Base-by-base conservation (phyloP, 257 asterid species). In the Verbena officinalis region DNA sequence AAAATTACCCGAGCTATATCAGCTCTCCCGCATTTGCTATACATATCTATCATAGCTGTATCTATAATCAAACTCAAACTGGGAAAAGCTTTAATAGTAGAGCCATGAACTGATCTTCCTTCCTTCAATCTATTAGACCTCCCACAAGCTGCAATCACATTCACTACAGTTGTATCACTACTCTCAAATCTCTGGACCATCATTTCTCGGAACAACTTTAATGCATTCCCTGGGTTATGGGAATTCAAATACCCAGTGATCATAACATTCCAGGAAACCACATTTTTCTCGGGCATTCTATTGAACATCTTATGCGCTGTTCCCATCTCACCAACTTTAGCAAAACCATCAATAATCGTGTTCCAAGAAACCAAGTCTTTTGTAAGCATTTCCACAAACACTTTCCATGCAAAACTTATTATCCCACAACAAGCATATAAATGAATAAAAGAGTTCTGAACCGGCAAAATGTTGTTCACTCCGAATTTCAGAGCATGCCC, bases 101-200 rank as follows among this genome's bases (percentile, higher is more conserved):
- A 75, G 24, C 90, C 85, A 55, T 86, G 96, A 64, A 86, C 76
- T 1, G 94, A 86, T 56, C 73, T 84, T 45, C 95, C 96, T 75
- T 89, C 95, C 62, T 73, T 83, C 67, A 86, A 76, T 55, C 93
- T 75, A 61, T 76, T 77, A 51, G 95, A 89, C 85, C 91, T 79
- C 73, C 89, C 86, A 75, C 96, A 86, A 69, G 93, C 82, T 4
- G 88, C 67, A 42, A 86, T 54, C 46, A 75, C 82, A 55, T 69
- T 78, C 72, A 89, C 93, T 61, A 65, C 44, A 21, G 86, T 82
- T 1, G 76, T 70, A 65, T 65, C 86, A 61, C 71, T 79, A 30
- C 87, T 71, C 69, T 33, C 70, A 31, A 59, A 16, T 11, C 78
- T 78, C 22, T 15, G 14, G 23, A 3, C 59, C 80, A 71, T 68